Evolutionary conservation across 164 flowering plant genomes (phyloP).

Genomic region (Cinnamomum chago): DNA sequence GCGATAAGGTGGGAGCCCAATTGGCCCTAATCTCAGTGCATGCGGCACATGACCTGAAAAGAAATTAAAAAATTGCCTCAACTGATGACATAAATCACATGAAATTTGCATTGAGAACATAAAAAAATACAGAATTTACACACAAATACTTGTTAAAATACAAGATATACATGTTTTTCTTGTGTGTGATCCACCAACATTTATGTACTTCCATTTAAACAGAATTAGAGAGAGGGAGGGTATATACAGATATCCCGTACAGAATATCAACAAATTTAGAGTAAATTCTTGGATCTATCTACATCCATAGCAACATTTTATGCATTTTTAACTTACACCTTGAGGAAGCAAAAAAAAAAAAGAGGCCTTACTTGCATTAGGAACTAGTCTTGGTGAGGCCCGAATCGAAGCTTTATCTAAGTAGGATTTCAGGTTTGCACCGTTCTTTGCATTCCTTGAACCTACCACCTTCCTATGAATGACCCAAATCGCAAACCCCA

Average conservation of each 20-base stretch:
- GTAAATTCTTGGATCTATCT: no score
- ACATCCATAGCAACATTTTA: background rate
- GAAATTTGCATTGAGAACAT: background rate
- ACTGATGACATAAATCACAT: background rate
- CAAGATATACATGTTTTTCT: no score
- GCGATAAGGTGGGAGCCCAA: constrained; percentile 62
- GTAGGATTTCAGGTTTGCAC: constrained; percentile 24
- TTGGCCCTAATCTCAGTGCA: constrained; percentile 43
- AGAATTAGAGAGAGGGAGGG: no score
- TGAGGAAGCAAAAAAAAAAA: background rate
- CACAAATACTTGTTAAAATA: background rate
- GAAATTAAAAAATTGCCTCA: constrained; percentile 3
- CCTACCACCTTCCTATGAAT: constrained; percentile 26
- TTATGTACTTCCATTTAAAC: no score
- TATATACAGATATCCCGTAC: no score
- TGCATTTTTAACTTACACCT: background rate
- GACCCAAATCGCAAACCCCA: constrained; percentile 33
- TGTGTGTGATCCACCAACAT: no score
- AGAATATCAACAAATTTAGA: no score
- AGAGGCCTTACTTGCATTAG: constrained; percentile 47
- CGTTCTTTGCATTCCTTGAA: constrained; percentile 11
- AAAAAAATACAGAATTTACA: background rate
- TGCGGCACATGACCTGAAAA: constrained; percentile 48
- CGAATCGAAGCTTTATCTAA: constrained; percentile 31
- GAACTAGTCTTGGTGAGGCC: constrained; percentile 27